Evolutionary conservation across 2,329 filamentous ascomycete genomes (phyloP), one percentile per base, ranked within the genome.

Genomic region (Botryosphaeria agaves): DNA sequence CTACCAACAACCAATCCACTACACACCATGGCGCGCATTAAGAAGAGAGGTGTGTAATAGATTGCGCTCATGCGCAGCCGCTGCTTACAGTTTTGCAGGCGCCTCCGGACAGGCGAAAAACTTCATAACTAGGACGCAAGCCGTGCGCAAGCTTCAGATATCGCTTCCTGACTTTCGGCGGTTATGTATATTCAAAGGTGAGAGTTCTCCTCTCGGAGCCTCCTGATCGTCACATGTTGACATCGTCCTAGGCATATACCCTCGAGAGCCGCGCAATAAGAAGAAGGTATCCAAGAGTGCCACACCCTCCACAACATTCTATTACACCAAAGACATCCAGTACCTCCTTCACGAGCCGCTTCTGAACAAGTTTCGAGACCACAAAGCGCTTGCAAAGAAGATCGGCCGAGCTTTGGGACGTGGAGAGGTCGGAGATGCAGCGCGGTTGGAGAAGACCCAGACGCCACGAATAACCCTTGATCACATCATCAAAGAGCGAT

Each of bases 141-240:
- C 89, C 27, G 83, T 98, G 46, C 83, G 85, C 57, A 98, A 95
- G 64, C 76, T 98, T 38, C 89, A 98, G 61, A 80, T 98, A 57
- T 93, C 81, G 48, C 72, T 98, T 33, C 84, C 85, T 42, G 89
- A 98, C 61, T 98, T 98, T 62, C 77, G 89, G 60, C 79, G 92
- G 61, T 69, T 98, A 52, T 98, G 89, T 63, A 98, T 98, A 56
- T 98, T 93, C 77, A 95, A 95, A 66, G 89, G 69, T 66, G 48
- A 9, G 37, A 9, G 18, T 3, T 16, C 11, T n/a, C n/a, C n/a
- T n/a, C n/a, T 14, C 11, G 5, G 3, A 16, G 12, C 5, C 3
- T 19, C 11, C 19, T 19, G 18, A 17, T 15, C n/a, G n/a, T 9
- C 14, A 2, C 18, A 18, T 31, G 14, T 32, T 30, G 12, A 27